These are phyloP conservation scores for Myxozyma vanderwaltii DNA, from an alignment of 805 yeast genomes.

Conservation along the genomic window DNA sequence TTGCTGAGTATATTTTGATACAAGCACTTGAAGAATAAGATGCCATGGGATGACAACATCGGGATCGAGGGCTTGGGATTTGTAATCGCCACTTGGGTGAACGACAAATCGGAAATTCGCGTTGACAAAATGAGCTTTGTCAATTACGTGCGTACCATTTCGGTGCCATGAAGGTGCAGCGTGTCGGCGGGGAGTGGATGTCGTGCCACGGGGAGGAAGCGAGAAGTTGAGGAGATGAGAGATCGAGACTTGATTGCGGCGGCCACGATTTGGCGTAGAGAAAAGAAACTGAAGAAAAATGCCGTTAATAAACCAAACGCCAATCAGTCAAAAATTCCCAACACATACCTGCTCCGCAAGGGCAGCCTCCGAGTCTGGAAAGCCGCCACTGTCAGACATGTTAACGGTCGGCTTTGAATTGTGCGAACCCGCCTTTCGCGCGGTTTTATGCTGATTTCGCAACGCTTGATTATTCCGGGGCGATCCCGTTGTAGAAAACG, in stretches of 20 bases:
- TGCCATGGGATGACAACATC: slow-evolving; percentile 67
- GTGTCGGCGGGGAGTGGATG: slow-evolving; percentile 14
- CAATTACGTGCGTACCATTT: slow-evolving; percentile 26
- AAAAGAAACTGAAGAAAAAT: not conserved
- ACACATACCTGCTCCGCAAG: slow-evolving; percentile 26
- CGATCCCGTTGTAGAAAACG: slow-evolving; percentile 2
- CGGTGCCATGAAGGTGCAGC: slow-evolving; percentile 30
- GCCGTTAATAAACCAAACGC: not conserved
- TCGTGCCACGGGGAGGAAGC: slow-evolving; percentile 31
- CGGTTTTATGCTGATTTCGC: slow-evolving; percentile 18
- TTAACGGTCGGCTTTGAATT: slow-evolving; percentile 26
- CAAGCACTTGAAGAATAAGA: slow-evolving; percentile 70
- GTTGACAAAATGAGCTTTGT: slow-evolving; percentile 54
- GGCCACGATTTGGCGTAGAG: slow-evolving; percentile 22
- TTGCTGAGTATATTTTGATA: slow-evolving; percentile 61
- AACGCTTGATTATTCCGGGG: slow-evolving; percentile 23
- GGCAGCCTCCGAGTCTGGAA: slow-evolving; percentile 16
- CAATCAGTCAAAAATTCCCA: not conserved
- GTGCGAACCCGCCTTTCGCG: slow-evolving; percentile 19
- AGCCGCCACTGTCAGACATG: slow-evolving; percentile 12
- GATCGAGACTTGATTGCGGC: slow-evolving; percentile 30
- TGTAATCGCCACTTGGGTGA: slow-evolving; percentile 59
- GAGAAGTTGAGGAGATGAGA: slow-evolving; percentile 34
- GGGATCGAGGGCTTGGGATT: slow-evolving; percentile 67
- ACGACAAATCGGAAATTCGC: slow-evolving; percentile 83